Conservation (phyloP, 768 basidiomycete genomes). For the Lactarius trivialis region DNA sequence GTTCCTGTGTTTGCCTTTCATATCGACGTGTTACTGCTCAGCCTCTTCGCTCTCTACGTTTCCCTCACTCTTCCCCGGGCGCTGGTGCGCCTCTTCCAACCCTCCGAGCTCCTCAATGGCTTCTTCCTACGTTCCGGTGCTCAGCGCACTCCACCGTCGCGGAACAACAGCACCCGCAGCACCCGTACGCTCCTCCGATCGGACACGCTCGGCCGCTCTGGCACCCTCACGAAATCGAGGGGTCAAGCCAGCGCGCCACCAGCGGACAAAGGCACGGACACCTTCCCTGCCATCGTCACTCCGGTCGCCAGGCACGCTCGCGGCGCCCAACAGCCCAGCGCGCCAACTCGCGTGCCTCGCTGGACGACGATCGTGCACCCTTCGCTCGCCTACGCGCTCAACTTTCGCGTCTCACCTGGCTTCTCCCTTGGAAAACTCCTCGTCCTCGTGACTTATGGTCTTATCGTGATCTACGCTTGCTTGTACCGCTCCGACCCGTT, state of each 20-base stretch:
- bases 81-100: constrained; percentile 16
- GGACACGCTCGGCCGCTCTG: constrained; percentile 13
- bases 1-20: constrained; percentile 14
- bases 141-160: not conserved
- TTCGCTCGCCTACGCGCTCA: constrained; percentile 28
- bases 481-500: constrained; percentile 34
- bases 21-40: constrained; percentile 13
- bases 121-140: constrained; percentile 15
- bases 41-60: constrained; percentile 17
- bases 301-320: constrained; percentile 3
- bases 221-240: constrained; percentile 8
- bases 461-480: constrained; percentile 32
- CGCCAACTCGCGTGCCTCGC: constrained; percentile 34
- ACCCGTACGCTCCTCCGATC: constrained; percentile 16
- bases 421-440: constrained; percentile 35
- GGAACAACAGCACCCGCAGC: constrained; percentile 20
- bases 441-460: constrained; percentile 34
- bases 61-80: constrained; percentile 20
- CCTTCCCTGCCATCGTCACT: not conserved
- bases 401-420: constrained; percentile 31
- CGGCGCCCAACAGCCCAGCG: not conserved
- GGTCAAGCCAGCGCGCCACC: not conserved
- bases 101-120: constrained; percentile 17
- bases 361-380: constrained; percentile 34
- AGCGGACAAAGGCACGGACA: not conserved